Conservation (phyloP, 2,329 filamentous ascomycete species). For the Aspergillus transmontanensis region DNA sequence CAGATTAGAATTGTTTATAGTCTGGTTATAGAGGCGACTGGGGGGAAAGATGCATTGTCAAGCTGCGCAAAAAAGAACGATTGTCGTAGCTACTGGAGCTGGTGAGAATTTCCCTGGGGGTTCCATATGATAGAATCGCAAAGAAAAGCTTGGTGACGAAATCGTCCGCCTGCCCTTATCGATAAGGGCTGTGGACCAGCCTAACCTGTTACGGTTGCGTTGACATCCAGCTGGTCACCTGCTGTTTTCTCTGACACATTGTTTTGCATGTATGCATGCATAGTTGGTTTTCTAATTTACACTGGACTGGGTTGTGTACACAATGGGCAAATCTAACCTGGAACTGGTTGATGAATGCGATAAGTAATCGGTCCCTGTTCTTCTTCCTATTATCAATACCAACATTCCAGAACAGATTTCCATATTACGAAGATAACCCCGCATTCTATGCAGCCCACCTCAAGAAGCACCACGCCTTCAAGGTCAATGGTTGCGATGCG, state of each 20-base stretch:
- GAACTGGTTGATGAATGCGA: constrained; percentile 61
- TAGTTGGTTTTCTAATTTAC: not conserved
- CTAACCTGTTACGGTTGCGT: not conserved
- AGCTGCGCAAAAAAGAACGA: not conserved
- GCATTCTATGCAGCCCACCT: constrained; percentile 58
- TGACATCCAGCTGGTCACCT: not conserved
- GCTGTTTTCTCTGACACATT: not conserved
- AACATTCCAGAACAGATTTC: constrained; percentile 63
- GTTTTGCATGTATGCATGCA: not conserved
- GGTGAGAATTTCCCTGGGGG: constrained; percentile 20
- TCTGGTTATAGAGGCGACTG: not conserved
- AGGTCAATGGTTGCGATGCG: constrained; percentile 66
- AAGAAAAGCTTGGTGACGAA: constrained; percentile 30
- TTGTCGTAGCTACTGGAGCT: constrained; percentile 6
- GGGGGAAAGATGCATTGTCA: constrained; percentile 1
- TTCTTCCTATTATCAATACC: constrained; percentile 5
- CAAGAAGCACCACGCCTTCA: constrained; percentile 63
- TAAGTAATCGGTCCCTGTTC: constrained; percentile 38
- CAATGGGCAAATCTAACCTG: constrained; percentile 50
- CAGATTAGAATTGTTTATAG: not conserved
- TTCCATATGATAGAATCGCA: constrained; percentile 28
- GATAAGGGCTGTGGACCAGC: constrained; percentile 26
- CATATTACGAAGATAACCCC: constrained; percentile 67
- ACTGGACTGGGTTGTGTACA: constrained; percentile 5
- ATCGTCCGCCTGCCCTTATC: constrained; percentile 29